Base-by-base conservation (phyloP, 352 stramenopile genomes). In the Phytophthora aleatoria region DNA sequence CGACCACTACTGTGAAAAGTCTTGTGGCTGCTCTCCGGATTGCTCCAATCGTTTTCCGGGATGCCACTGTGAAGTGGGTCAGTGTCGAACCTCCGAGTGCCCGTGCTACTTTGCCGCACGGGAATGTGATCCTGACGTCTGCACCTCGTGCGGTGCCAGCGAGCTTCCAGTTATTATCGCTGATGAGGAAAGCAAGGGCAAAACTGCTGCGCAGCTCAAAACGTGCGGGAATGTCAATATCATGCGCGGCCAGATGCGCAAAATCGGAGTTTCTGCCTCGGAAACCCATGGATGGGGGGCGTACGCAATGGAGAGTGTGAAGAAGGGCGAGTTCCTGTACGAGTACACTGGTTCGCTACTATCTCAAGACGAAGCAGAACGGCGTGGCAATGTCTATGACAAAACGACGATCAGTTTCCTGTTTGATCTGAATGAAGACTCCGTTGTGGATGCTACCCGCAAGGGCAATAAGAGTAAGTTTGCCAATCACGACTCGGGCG, bases 381-480 rank as follows among this genome's bases (percentile, higher is more conserved):
- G 87, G 8, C 83, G 87, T 55, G 93, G 92, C 31, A 93, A 90
- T 50, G 77, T 97, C 9, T 97, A 98, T 74, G 91, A 98, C 64
- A 90, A 90, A 67, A 81, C 80, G 15, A 92, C 93, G 16, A 81
- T 95, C 39, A 94, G 84, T 48, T 99, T 98, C 66, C 69, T 99
- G 11, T 99, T 99, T 66, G 94, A 98, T 73, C 59, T 98, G 61
- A 98, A 89, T 41, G 89, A 94, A 52, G 95, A 98, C 61, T 85
- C 77, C 6, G 88, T 97, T 45, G 82, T 99, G 44, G 96, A 99
- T 77, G 94, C 95, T 0, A 95, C 90, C 11, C 85, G 90, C 27
- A 97, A 98, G 64, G 96, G 97, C 12, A 99, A 98, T 83, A 98
- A 98, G 73, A 96, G 90, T 55, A 95, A 97, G 54, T 99, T 97